Base-by-base conservation (phyloP, 2,329 filamentous ascomycete species). In the Pseudogymnoascus sp. region DNA sequence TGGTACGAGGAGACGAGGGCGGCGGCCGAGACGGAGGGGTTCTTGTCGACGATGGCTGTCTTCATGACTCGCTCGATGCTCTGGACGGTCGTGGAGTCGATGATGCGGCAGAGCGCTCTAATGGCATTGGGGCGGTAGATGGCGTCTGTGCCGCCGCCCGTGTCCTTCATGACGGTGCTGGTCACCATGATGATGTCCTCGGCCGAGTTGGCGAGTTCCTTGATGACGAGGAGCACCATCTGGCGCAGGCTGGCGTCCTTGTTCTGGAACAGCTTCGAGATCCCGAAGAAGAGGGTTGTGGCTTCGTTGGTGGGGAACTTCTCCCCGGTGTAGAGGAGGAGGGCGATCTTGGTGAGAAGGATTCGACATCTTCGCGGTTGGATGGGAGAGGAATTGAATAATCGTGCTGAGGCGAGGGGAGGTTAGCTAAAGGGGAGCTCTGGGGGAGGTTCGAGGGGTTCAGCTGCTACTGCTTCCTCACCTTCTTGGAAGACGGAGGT, bases 171-270 rank as follows among this genome's bases (percentile, higher is more conserved):
- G 71, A 99, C 97, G 70, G 93, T 97, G 78, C 91, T 96, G 16
- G 95, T 99, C 66, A 97, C 95, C 95, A 99, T 97, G 76, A 99
- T 99, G 68, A 97, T 96, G 82, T 99, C 95, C 80, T 97, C 92
- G 64, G 95, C 95, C 24, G 92, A 96, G 76, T 87, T 86, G 69
- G 93, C 91, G 72, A 99, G 83, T 83, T 99, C 95, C 85, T 97
- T 99, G 81, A 97, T 91, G 75, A 97, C 88, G 69, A 97, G 83
- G 80, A 97, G 96, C 61, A 99, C 93, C 93, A 97, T 97, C 82
- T 99, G 95, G 73, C 95, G 91, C 74, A 99, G 83, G 72, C 91
- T 93, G 72, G 93, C 90, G 88, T 99, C 95, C 79, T 97, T 97
- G 80, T 97, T 97, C 82, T 97, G 93, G 84, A 99, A 99, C 65